Evolutionary conservation across 75 land plant species (phyloP).

Genomic region (Pseudotsuga menziesii): DNA sequence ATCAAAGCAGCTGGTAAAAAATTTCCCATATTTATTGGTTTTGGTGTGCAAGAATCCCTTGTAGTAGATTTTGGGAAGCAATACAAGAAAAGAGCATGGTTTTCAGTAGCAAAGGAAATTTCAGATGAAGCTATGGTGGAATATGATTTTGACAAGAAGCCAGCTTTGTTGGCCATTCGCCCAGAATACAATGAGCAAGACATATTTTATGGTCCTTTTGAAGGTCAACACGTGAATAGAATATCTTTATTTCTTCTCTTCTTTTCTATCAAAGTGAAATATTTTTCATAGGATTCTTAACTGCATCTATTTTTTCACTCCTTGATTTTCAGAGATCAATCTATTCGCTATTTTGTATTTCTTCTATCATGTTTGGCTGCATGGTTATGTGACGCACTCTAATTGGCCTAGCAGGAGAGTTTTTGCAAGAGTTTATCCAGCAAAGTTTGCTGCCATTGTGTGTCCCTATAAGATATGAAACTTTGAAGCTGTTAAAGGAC

Average conservation of each 20-base stretch:
- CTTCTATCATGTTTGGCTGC: neutral
- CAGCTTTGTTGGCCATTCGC: slow-evolving; percentile 66
- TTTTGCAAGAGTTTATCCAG: slow-evolving; percentile 59
- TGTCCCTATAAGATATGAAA: slow-evolving; percentile 53
- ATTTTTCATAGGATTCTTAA: neutral
- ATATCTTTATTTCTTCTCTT: slow-evolving; percentile 10
- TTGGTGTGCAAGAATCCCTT: slow-evolving; percentile 55
- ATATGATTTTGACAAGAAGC: slow-evolving; percentile 76
- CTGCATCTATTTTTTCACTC: neutral
- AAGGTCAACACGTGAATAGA: slow-evolving; percentile 43
- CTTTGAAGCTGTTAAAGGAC: slow-evolving; percentile 53
- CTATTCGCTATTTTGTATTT: neutral
- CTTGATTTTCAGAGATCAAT: neutral
- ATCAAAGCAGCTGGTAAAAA: slow-evolving; percentile 42
- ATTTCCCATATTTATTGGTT: slow-evolving; percentile 78
- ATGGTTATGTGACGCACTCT: neutral
- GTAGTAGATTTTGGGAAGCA: slow-evolving; percentile 44
- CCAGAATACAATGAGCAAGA: slow-evolving; percentile 50
- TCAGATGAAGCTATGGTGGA: slow-evolving; percentile 66
- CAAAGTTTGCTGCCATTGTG: slow-evolving; percentile 67
- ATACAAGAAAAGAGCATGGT: slow-evolving; percentile 89
- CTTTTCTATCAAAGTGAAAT: neutral
- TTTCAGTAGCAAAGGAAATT: slow-evolving; percentile 63
- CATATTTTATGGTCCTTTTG: slow-evolving; percentile 87
- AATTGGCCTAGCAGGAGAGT: slow-evolving; percentile 37